phyloP scores from a whole-genome alignment of 495 filamentous ascomycete genomes.

The Penicillium bialowiezense region DNA sequence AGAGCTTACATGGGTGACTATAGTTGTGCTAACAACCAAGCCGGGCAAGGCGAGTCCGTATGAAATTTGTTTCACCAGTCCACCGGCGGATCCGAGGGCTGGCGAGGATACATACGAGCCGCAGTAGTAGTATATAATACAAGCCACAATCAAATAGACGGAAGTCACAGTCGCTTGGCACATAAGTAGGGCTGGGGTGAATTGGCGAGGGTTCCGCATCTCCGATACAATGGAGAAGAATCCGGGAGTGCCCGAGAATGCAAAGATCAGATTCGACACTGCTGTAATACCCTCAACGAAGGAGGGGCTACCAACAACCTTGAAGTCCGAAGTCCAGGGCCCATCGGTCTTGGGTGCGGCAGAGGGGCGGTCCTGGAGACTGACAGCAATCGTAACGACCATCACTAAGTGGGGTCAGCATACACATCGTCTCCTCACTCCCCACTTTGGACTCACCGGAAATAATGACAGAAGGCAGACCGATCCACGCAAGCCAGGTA shows the following conservation, averaged over 20 bases:
- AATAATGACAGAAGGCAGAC: constrained; percentile 28
- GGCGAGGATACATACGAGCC: constrained; percentile 62
- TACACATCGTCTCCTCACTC: constrained; percentile 10
- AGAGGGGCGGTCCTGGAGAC: constrained; percentile 38
- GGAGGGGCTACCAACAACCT: constrained; percentile 17
- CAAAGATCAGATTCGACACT: constrained; percentile 64
- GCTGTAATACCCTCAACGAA: constrained; percentile 46
- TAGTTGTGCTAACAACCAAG: constrained; percentile 21
- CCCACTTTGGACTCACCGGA: constrained; percentile 34
- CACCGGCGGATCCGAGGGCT: constrained; percentile 61
- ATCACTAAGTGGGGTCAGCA: constrained; percentile 50
- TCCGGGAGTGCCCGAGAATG: constrained; percentile 56
- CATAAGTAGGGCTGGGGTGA: constrained; percentile 48
- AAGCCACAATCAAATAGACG: constrained; percentile 62
- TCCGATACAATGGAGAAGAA: constrained; percentile 70
- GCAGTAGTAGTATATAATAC: constrained; percentile 66
- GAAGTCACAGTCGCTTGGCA: constrained; percentile 45
- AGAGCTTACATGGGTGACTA: constrained; percentile 15
- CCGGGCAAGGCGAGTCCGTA: constrained; percentile 70
- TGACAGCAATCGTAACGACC: constrained; percentile 63
- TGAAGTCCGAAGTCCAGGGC: constrained; percentile 23
- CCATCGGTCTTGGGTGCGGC: constrained; percentile 17
- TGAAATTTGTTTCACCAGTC: constrained; percentile 58
- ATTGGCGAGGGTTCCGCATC: constrained; percentile 65
- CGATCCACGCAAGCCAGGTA: constrained; percentile 37